Conservation (phyloP, 352 stramenopile species). For the Globisporangium camurandrum region DNA sequence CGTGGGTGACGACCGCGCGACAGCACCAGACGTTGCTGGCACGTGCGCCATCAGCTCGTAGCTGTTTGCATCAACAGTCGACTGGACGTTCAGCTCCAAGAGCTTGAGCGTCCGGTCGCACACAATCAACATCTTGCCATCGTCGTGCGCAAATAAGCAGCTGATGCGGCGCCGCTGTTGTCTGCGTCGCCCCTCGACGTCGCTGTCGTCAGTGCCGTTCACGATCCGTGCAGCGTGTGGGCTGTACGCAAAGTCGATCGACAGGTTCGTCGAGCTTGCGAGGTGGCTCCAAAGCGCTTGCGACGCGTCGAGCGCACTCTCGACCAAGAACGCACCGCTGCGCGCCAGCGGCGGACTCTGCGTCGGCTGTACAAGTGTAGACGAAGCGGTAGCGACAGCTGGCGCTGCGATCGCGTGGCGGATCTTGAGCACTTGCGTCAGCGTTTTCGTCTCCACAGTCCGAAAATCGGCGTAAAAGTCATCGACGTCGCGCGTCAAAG, state of each 20-base stretch:
- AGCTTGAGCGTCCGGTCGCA: conserved; percentile 58
- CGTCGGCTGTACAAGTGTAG: too few species aligned
- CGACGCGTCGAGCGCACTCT: conserved; percentile 55
- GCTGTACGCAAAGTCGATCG: conserved; percentile 49
- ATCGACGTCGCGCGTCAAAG: conserved; percentile 36
- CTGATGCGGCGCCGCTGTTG: conserved; percentile 47
- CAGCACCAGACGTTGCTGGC: background rate
- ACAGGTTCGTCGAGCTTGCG: conserved; percentile 41
- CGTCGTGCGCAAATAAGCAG: conserved; percentile 59
- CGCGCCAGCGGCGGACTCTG: conserved; percentile 20
- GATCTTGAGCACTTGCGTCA: conserved; percentile 68
- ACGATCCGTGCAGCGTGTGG: too few species aligned
- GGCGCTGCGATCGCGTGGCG: conserved; percentile 33
- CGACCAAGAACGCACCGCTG: conserved; percentile 23
- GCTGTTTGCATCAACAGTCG: background rate
- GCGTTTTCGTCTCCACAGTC: conserved; percentile 48
- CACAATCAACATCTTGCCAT: conserved; percentile 55
- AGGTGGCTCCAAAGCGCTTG: conserved; percentile 65
- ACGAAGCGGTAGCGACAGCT: conserved; percentile 16
- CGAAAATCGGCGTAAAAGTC: conserved; percentile 73
- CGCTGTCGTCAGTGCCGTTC: conserved; percentile 51
- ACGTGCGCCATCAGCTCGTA: too few species aligned
- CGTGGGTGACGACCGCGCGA: background rate
- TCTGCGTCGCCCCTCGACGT: conserved; percentile 36
- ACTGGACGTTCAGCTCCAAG: conserved; percentile 37